Base-by-base conservation (phyloP, 352 stramenopile species). In the Globisporangium paroecandrum region DNA sequence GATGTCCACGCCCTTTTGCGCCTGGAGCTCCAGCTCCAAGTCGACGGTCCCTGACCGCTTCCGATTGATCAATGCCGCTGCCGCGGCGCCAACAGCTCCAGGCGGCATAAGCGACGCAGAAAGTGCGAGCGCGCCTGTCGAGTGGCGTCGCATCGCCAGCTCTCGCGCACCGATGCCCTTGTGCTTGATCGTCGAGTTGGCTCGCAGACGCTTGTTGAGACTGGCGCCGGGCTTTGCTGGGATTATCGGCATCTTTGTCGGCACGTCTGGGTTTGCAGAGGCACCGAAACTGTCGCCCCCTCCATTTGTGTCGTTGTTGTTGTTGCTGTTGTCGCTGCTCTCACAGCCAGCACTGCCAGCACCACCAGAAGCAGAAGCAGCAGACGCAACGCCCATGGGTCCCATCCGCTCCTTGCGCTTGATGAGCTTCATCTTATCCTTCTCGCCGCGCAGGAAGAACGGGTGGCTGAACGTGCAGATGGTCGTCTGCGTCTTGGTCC, bases 401-500 rank as follows among this genome's bases (percentile, higher is more conserved):
- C 47, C 58, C 15, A 71, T 65, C 12, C 83, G 67, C 56, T 91
- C 83, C 65, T 91, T 91, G 51, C 83, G 76, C 66, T 89, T 89
- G 63, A 91, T 91, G 15, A 90, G 68, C 70, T 90, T 89, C 73
- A 91, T 87, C 47, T 79, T 72, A 25, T 90, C 81, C 29, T 85
- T 85, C 47, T 90, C 79, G 3, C 72, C 69, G 22, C 78, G 75
- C 3, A 89, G 38, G 62, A 91, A 91, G 68, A 78, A 88, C 2
- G 83, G 83, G 54, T 90, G 83, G 68, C 81, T 89, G 65, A 90
- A 91, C 7, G 83, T 91, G 51, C 83, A 91, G 55, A 89, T 77
- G 53, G 83, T 85, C 22, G 83, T 90, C 72, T 91, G 82, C 15
- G 82, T 91, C 69, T 91, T 91, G 65, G 82, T 91, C 83, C 82